A percentile compares a stretch with the other conserved stretches of the same genome.
Evolutionary conservation across 129 eudicot genomes (phyloP).

Genomic region (Chrysanthemum makinoi): DNA sequence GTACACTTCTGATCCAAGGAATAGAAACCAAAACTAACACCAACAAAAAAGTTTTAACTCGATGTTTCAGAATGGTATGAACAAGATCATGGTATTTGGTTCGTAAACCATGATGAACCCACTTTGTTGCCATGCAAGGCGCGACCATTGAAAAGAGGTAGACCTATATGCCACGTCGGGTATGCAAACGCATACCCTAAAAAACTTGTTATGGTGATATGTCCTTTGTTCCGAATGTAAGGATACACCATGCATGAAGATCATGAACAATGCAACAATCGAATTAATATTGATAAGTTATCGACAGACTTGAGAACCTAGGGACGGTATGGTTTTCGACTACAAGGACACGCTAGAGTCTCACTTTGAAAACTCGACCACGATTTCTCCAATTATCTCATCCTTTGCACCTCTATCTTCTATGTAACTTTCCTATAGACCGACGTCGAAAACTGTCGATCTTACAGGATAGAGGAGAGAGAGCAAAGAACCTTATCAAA

Average conservation of each 20-base stretch:
- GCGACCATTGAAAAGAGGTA: background rate
- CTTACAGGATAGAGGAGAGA: slow-evolving; percentile 23
- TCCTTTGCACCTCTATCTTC: slow-evolving; percentile 57
- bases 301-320: slow-evolving; percentile 14
- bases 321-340: slow-evolving; percentile 63
- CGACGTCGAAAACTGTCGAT: slow-evolving; percentile 27
- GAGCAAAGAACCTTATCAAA: background rate
- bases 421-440: slow-evolving; percentile 28
- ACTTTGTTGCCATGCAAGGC: slow-evolving; percentile 15
- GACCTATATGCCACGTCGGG: background rate
- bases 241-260: background rate
- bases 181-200: background rate
- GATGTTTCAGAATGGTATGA: slow-evolving; percentile 14
- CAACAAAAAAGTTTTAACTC: slow-evolving; percentile 31
- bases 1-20: slow-evolving; percentile 32
- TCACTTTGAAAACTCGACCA: slow-evolving; percentile 32
- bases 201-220: background rate
- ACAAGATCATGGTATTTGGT: slow-evolving; percentile 19
- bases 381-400: slow-evolving; percentile 34
- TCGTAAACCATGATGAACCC: slow-evolving; percentile 16
- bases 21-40: slow-evolving; percentile 27
- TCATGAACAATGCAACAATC: slow-evolving; percentile 8
- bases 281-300: background rate
- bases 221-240: background rate
- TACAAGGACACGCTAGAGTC: slow-evolving; percentile 36